Evolutionary conservation across 2,329 filamentous ascomycete species (phyloP).

Genomic region (Cordyceps tenuipes): DNA sequence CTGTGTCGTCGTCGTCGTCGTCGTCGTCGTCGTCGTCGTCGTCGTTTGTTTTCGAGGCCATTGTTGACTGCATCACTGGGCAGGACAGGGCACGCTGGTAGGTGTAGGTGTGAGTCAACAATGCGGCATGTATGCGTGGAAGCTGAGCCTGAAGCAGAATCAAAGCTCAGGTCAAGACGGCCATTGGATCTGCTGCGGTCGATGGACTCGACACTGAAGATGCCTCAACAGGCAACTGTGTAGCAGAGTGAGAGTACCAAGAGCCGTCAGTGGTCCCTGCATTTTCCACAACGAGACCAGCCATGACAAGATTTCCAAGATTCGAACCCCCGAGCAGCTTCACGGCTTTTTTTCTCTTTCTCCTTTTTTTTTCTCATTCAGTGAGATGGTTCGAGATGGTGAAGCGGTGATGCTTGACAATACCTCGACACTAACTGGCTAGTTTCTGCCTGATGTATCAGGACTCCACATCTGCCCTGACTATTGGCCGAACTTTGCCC

Average conservation of each 20-base stretch:
- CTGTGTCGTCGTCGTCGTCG: not conserved
- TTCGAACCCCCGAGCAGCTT: not conserved
- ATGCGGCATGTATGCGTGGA: not conserved
- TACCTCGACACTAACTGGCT: not conserved
- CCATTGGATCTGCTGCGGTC: not conserved
- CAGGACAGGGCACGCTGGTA: not conserved
- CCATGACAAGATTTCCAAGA: not conserved
- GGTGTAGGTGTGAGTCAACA: not conserved
- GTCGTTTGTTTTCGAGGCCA: not conserved
- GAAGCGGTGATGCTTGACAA: constrained; percentile 1
- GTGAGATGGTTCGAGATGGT: not conserved
- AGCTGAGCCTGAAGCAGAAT: not conserved
- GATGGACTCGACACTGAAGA: not conserved
- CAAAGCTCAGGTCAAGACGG: not conserved
- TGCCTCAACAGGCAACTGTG: not conserved
- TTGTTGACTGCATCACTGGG: not conserved
- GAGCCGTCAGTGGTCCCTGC: not conserved
- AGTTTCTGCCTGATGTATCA: constrained; percentile 11
- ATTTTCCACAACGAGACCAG: not conserved
- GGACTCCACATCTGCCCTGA: constrained; percentile 4
- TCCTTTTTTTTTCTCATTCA: not conserved
- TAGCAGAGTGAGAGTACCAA: not conserved
- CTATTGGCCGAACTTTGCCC: constrained; percentile 12
- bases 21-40: not conserved
- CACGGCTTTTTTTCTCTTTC: not conserved